Evolutionary conservation across 768 basidiomycete species (phyloP).

Genomic region (Calocybe gangraenosa): DNA sequence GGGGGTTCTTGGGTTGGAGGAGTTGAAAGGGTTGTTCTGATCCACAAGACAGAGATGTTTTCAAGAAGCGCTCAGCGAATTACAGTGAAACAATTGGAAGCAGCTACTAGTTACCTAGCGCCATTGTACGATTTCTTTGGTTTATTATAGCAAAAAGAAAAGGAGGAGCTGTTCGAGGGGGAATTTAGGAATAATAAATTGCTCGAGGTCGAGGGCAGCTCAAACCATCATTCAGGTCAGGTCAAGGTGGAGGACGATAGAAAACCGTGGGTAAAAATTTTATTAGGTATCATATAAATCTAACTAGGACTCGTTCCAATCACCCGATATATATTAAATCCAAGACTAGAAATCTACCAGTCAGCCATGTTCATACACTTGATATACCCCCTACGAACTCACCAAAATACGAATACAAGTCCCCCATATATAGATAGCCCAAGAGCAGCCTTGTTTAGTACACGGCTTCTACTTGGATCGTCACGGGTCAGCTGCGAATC

Average conservation of each 20-base stretch:
- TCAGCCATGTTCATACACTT: constrained; percentile 3
- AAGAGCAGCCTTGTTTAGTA: constrained; percentile 54
- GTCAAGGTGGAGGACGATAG: constrained; percentile 15
- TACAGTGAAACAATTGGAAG: constrained; percentile 5
- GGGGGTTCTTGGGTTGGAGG: constrained; percentile 3
- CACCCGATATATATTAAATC: constrained; percentile 75
- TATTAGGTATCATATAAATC: constrained; percentile 1
- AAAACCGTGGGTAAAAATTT: constrained; percentile 37
- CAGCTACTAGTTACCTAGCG: constrained; percentile 18
- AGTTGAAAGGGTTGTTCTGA: constrained; percentile 9
- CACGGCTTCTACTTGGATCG: constrained; percentile 49
- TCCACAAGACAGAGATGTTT: neutral
- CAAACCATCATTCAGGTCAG: constrained; percentile 24
- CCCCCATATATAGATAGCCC: constrained; percentile 72
- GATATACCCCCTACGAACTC: constrained; percentile 27
- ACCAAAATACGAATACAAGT: constrained; percentile 87
- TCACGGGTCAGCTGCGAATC: constrained; percentile 58
- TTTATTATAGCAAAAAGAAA: constrained; percentile 4
- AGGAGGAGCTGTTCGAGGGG: neutral
- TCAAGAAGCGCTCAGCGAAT: constrained; percentile 4
- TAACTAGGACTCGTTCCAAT: constrained; percentile 26
- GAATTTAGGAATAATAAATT: no score
- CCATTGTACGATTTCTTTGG: constrained; percentile 12
- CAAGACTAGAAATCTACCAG: constrained; percentile 44
- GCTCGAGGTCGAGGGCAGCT: no score